Evolutionary conservation across 352 stramenopile species (phyloP), one percentile per base, ranked within the genome.

Genomic region (Pythium dissimile): DNA sequence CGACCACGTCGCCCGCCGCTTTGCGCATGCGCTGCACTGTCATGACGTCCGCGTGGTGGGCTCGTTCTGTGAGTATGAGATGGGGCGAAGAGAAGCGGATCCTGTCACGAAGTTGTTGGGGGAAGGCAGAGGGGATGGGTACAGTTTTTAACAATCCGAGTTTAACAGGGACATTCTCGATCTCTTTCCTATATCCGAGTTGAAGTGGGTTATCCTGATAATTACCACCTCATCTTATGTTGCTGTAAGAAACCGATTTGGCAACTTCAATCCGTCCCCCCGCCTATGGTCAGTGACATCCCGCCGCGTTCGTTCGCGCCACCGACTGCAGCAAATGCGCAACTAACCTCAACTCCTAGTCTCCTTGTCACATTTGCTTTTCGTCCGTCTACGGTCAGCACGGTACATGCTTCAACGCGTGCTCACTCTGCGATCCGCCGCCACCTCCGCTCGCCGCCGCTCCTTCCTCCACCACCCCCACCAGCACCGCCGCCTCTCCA

Each of bases 1-100:
- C 66, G 28, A 92, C 81, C 27, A 89, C 79, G 56, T 92, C 81
- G 44, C 73, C 79, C 28, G 70, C 68, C 1, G 50, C 54, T 59
- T 85, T 85, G 32, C 72, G 67, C 55, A 89, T 58, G 45, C 54
- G 65, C 51, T 66, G 62, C 62, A 80, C 75, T 11, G 31, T 52
- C 31, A 50, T 51, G 21, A 24, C 21, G 3, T 13, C 4, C 21
- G 20, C 23, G 15, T 42, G 2, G 10, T 12, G n/a, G n/a, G n/a
- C n/a, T n/a, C n/a, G n/a, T n/a, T n/a, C n/a, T n/a, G n/a, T n/a
- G n/a, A n/a, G n/a, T n/a, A n/a, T n/a, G n/a, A n/a, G n/a, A n/a
- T n/a, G n/a, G n/a, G n/a, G n/a, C n/a, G n/a, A n/a, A n/a, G n/a
- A n/a, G n/a, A n/a, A n/a, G n/a, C n/a, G n/a, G n/a, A n/a, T n/a